Evolutionary conservation across 225 moss, liverwort and hornwort genomes (phyloP), one percentile per base, ranked within the genome.

Genomic region (Bryum argenteum): DNA sequence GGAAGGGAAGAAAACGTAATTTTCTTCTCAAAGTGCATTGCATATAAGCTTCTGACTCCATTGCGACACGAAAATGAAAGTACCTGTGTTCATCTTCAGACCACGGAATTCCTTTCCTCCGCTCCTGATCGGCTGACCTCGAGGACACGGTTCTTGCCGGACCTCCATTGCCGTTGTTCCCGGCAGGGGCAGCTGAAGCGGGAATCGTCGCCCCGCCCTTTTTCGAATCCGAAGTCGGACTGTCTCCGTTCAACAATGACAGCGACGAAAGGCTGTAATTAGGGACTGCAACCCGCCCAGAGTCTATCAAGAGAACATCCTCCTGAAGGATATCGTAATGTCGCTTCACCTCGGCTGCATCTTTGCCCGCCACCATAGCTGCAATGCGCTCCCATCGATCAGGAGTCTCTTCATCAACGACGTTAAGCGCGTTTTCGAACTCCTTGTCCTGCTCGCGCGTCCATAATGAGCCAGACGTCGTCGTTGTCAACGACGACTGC

Each of bases 1-100:
- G 28, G 28, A 28, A 28, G 28, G 28, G 28, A 5, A 28, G 5
- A 28, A 28, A 28, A 28, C 2, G 28, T 5, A 28, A 2, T 28
- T 28, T 28, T 28, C 28, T 28, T 28, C 28, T 28, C 5, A 28
- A 33, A 33, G 33, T 28, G 3, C 28, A 28, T 28, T 5, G 60
- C 19, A 12, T 20, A 47, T 20, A 16, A 47, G 47, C 47, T 47
- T 16, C 47, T 12, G 33, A 21, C 38, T 10, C 45, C 28, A 61
- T 33, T 33, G 33, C 4, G 7, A 33, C 5, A 33, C 5, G 50
- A 42, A 65, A 51, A n/a, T 7, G 5, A 72, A 21, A 71, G 43
- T 41, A 96, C 96, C 96, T 91, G 74, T 96, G 96, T 80, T 96
- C 96, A 77, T 93, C 93, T 80, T 93, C 93, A 23, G 93, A 86